Evolutionary conservation across 164 flowering plant genomes (phyloP).

Genomic region (Vitis riparia): DNA sequence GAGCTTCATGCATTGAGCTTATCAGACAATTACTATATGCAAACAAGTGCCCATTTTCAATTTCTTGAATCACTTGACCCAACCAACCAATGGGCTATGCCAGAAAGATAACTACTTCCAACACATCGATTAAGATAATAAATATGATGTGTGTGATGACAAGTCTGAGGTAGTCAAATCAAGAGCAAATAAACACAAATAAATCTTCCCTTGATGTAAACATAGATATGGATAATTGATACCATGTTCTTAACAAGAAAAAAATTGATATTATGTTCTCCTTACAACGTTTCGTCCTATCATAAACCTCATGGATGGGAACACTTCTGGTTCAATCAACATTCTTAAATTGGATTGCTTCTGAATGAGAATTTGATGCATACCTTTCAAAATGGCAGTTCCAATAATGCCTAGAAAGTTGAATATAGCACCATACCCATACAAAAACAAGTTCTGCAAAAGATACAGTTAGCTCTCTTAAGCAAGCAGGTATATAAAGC

Average conservation of each 20-base stretch:
- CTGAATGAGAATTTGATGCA: no score
- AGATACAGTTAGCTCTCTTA: background rate
- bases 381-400: constrained; percentile 80
- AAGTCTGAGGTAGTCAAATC: background rate
- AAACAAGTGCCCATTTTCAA: background rate
- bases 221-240: background rate
- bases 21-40: background rate
- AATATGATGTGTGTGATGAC: background rate
- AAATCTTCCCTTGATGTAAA: background rate
- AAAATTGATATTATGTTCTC: no score
- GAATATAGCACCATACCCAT: constrained; percentile 99
- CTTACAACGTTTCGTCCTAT: no score
- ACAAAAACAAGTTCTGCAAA: constrained; percentile 85
- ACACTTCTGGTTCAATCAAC: no score
- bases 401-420: constrained; percentile 85
- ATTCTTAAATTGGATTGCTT: no score
- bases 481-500: no score
- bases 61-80: background rate
- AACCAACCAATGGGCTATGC: background rate
- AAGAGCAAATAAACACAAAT: background rate
- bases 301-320: no score
- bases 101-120: background rate
- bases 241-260: background rate
- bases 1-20: background rate
- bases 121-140: background rate